Conservation (phyloP, 495 filamentous ascomycete species). For the Xylaria nigripes region DNA sequence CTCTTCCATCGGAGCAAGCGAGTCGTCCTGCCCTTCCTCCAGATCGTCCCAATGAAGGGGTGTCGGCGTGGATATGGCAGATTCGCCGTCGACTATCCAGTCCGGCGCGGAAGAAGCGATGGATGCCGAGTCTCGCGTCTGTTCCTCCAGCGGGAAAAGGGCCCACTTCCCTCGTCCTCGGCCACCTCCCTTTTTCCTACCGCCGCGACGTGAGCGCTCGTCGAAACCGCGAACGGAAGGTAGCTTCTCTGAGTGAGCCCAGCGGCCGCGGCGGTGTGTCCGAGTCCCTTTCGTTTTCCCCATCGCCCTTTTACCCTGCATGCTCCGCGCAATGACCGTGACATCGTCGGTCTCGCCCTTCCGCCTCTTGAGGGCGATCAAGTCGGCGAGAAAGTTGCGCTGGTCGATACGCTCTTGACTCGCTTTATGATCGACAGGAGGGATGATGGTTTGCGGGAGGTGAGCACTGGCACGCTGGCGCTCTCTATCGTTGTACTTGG, state of each 20-base stretch:
- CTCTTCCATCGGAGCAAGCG: not conserved
- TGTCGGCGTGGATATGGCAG: constrained; percentile 22
- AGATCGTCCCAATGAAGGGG: constrained; percentile 25
- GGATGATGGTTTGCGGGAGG: constrained; percentile 9
- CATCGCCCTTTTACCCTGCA: constrained; percentile 32
- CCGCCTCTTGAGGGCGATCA: constrained; percentile 42
- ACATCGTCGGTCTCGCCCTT: constrained; percentile 50
- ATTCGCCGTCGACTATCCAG: not conserved
- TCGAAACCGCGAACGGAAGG: not conserved
- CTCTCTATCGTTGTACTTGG: constrained; percentile 11
- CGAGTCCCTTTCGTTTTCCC: constrained; percentile 20
- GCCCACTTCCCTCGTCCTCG: constrained; percentile 7
- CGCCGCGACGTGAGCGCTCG: constrained; percentile 8
- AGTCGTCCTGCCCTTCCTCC: constrained; percentile 9
- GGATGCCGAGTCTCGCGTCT: constrained; percentile 4
- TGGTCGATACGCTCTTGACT: constrained; percentile 27
- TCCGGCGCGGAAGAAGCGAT: not conserved
- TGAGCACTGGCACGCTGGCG: constrained; percentile 6
- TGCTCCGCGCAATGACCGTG: constrained; percentile 33
- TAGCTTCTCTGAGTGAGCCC: constrained; percentile 12
- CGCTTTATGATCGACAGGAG: constrained; percentile 16
- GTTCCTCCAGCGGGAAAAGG: constrained; percentile 10
- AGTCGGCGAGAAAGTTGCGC: constrained; percentile 37
- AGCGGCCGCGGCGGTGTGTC: constrained; percentile 21
- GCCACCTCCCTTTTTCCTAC: constrained; percentile 13